A percentile compares a stretch with the other conserved stretches of the same genome.
Evolutionary conservation across 2,329 filamentous ascomycete genomes (phyloP).

Genomic region (Ophiocordyceps robertsii): DNA sequence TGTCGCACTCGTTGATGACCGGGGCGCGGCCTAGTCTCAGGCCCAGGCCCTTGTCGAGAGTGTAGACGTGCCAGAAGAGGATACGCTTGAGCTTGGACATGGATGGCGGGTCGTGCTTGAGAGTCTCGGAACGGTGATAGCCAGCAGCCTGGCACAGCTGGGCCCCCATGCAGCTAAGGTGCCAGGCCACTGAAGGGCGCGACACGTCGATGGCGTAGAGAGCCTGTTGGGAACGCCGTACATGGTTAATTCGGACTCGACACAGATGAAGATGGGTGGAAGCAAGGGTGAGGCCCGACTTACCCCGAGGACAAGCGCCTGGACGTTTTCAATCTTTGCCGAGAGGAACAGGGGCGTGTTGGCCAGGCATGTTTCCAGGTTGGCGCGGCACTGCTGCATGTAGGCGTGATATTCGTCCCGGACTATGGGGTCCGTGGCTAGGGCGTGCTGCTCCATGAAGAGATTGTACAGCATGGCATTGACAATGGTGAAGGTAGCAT

Average conservation of each 20-base stretch:
- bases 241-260: not conserved
- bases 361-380: slow-evolving; percentile 34
- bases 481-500: slow-evolving; percentile 36
- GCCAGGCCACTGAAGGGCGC: slow-evolving; percentile 50
- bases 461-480: slow-evolving; percentile 36
- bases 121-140: slow-evolving; percentile 35
- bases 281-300: no score
- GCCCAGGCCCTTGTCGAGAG: slow-evolving; percentile 43
- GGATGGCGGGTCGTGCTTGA: slow-evolving; percentile 18
- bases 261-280: not conserved
- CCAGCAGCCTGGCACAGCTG: slow-evolving; percentile 49
- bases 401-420: slow-evolving; percentile 23
- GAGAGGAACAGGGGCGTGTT: slow-evolving; percentile 44
- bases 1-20: slow-evolving; percentile 45
- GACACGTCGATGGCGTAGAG: slow-evolving; percentile 50
- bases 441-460: slow-evolving; percentile 30
- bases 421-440: slow-evolving; percentile 17
- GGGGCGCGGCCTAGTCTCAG: slow-evolving; percentile 46
- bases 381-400: slow-evolving; percentile 28
- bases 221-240: slow-evolving; percentile 25
- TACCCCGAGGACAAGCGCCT: slow-evolving; percentile 46
- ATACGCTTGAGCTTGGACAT: slow-evolving; percentile 22
- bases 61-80: slow-evolving; percentile 40
- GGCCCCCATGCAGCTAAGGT: slow-evolving; percentile 44
- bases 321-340: slow-evolving; percentile 38